Percentiles rank a stretch among this genome's conserved stretches.
Evolutionary conservation across 2,329 filamentous ascomycete genomes (phyloP).

Genomic region (Colletotrichum scovillei): DNA sequence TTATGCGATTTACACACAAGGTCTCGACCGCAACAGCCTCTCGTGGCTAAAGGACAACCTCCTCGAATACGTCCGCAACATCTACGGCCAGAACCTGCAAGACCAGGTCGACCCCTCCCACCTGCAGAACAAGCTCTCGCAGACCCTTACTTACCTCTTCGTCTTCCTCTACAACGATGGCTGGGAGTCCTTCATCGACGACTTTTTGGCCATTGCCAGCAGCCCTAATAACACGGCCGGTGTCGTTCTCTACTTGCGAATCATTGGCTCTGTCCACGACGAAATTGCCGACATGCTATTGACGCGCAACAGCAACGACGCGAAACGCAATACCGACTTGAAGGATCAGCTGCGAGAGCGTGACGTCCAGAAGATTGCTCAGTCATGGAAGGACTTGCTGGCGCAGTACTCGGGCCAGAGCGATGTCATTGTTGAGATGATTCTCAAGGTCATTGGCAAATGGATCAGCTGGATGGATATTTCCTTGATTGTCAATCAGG

Average conservation of each 20-base stretch:
- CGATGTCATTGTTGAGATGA: slow-evolving; percentile 84
- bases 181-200: slow-evolving; percentile 92
- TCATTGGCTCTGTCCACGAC: slow-evolving; percentile 91
- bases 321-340: slow-evolving; percentile 86
- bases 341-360: slow-evolving; percentile 90
- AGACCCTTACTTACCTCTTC: slow-evolving; percentile 95
- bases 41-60: slow-evolving; percentile 83
- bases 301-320: slow-evolving; percentile 79
- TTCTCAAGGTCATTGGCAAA: slow-evolving; percentile 89
- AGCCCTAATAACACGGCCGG: slow-evolving; percentile 71
- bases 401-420: slow-evolving; percentile 78
- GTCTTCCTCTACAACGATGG: slow-evolving; percentile 85
- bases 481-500: slow-evolving; percentile 88
- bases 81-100: slow-evolving; percentile 72
- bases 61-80: slow-evolving; percentile 81
- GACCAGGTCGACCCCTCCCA: slow-evolving; percentile 74
- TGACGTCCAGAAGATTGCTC: slow-evolving; percentile 88
- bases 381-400: slow-evolving; percentile 92
- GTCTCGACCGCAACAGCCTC: slow-evolving; percentile 79
- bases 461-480: slow-evolving; percentile 99
- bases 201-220: slow-evolving; percentile 82
- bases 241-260: slow-evolving; percentile 87
- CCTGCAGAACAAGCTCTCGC: slow-evolving; percentile 96
- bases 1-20: slow-evolving; percentile 84
- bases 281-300: slow-evolving; percentile 96